phyloP scores from a whole-genome alignment of 2,329 filamentous ascomycete genomes.

The Xylariales sp. region DNA sequence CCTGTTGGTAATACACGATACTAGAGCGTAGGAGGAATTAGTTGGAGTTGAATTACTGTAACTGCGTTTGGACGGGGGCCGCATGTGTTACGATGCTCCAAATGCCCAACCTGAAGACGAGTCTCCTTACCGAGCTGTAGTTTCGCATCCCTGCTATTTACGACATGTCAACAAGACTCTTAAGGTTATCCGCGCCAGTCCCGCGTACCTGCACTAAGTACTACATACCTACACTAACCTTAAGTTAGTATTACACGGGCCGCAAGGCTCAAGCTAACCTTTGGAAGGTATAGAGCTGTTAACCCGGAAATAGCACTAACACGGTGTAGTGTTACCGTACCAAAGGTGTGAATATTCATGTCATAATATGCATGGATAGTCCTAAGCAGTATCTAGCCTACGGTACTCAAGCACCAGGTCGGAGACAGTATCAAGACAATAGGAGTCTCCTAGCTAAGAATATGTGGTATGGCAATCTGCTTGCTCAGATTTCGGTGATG shows the following conservation, averaged over 20 bases:
- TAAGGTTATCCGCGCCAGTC: too few species aligned
- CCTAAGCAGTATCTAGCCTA: too few species aligned
- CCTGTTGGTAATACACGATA: not conserved
- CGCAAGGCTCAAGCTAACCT: constrained; percentile 18
- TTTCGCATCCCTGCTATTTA: too few species aligned
- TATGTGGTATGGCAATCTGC: not conserved
- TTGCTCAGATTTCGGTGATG: not conserved
- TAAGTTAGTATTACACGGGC: not conserved
- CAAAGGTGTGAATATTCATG: not conserved
- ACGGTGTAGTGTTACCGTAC: not conserved
- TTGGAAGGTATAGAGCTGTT: constrained; percentile 2
- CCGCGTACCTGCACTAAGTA: too few species aligned
- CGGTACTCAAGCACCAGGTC: too few species aligned
- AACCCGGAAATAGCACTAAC: constrained; percentile 15
- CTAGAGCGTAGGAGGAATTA: not conserved
- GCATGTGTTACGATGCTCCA: constrained; percentile 1
- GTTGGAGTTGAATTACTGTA: constrained; percentile 14
- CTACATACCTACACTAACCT: too few species aligned
- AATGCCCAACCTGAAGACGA: not conserved
- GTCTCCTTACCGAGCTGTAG: not conserved
- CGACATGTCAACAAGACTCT: too few species aligned
- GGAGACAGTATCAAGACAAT: too few species aligned
- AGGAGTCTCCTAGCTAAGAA: too few species aligned
- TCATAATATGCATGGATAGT: not conserved
- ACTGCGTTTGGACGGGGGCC: constrained; percentile 7